Evolutionary conservation across 1,284 basidiomycete species (phyloP).

Genomic region (Cronartium quercuum): DNA sequence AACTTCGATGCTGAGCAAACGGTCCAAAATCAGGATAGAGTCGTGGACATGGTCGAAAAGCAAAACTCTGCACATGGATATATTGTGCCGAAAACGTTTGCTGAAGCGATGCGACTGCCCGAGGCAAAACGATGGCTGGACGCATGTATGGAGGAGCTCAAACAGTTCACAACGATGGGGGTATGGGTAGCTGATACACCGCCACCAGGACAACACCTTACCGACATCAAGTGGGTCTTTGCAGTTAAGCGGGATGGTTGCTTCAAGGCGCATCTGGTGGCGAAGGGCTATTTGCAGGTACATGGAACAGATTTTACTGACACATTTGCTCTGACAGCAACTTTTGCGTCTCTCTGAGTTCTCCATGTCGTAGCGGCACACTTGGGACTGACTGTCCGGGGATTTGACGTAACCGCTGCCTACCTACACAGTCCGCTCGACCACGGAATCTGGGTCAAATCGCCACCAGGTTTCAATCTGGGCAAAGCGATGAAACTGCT

Average conservation of each 20-base stretch:
- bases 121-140: background rate
- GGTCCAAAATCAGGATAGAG: background rate
- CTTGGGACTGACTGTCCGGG: background rate
- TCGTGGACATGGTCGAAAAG: background rate
- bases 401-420: background rate
- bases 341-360: constrained; percentile 2
- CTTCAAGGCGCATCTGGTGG: constrained; percentile 1
- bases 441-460: background rate
- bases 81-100: background rate
- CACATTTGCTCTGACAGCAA: constrained; percentile 19
- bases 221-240: background rate
- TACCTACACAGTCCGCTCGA: constrained; percentile 2
- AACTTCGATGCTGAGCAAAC: background rate
- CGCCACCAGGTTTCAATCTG: constrained; percentile 4
- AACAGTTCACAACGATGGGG: background rate
- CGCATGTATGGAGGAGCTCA: background rate
- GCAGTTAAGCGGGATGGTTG: background rate
- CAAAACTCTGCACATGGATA: background rate
- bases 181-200: background rate
- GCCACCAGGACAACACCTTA: background rate
- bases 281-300: background rate
- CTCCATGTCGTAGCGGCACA: background rate
- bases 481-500: background rate
- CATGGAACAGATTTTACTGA: background rate
- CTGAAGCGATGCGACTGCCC: background rate